Base-by-base conservation (phyloP, 2,329 filamentous ascomycete genomes). In the Calonectria leucothoes region DNA sequence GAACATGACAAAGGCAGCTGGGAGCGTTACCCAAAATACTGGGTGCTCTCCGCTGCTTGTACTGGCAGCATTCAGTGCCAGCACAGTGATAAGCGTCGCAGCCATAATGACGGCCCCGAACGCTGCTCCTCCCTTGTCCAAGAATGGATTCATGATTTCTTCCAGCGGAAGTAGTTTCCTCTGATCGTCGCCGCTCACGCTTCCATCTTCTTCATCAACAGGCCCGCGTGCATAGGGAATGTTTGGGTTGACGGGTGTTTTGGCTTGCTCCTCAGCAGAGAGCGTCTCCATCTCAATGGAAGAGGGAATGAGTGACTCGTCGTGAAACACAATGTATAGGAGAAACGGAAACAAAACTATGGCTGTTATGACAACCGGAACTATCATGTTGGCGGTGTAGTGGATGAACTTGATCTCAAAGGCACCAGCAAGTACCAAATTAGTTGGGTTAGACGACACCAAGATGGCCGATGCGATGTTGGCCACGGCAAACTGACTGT, bases 361-460 rank as follows among this genome's bases (percentile, higher is more conserved):
- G 3, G 89, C 92, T 0, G 93, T 95, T n/a, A 89, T 85, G 27
- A 94, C 84, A 1, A 94, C 92, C 0, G 93, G 93, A 0, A 95
- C 92, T 23, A 95, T 92, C 89, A 95, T 93, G 80, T 95, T 94
- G n/a, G 92, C 93, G 0, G 93, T 94, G 79, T 95, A 95, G 49
- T 90, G 87, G 79, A 95, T 90, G 82, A 95, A 95, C 65, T 89
- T 93, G 84, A 95, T 92, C 4, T 89, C 79, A 79, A 95, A 95
- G 2, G 93, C 93, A 5, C 93, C 93, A 0, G 93, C 93, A 0
- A 95, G 88, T 0, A 95, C 93, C 10, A 95, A 88, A 69, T 95
- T 95, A 3, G 94, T 95, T 0, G 94, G 94, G 73, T 95, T 95
- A 0, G 93, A 95, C 0, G 93, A 95, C 12, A 95, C 94, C 15